phyloP scores from a whole-genome alignment of 2,329 filamentous ascomycete genomes.

The Plenodomus biglobosus region DNA sequence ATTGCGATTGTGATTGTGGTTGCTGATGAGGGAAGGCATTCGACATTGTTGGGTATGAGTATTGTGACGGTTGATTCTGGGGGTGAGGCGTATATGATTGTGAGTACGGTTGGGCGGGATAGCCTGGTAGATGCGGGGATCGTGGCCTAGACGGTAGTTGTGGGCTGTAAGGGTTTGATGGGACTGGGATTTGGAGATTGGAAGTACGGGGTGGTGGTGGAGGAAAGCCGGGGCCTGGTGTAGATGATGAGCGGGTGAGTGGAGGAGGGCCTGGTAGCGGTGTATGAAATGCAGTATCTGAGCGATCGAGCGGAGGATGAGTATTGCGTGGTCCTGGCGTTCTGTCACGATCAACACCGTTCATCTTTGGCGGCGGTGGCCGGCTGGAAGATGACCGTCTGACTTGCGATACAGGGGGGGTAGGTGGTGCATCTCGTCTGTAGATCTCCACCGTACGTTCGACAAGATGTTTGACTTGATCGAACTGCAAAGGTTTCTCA shows the following conservation, averaged over 20 bases:
- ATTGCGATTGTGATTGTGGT: not conserved
- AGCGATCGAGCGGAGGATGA: constrained; percentile 24
- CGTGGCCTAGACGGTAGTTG: constrained; percentile 7
- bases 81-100: not conserved
- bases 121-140: constrained; percentile 6
- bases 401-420: constrained; percentile 11
- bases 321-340: constrained; percentile 23
- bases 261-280: constrained; percentile 22
- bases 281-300: constrained; percentile 18
- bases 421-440: constrained; percentile 26
- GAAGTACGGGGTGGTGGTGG: constrained; percentile 17
- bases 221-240: constrained; percentile 19
- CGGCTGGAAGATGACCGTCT: constrained; percentile 28
- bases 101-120: not conserved
- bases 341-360: constrained; percentile 24
- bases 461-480: constrained; percentile 40
- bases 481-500: constrained; percentile 37
- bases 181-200: constrained; percentile 18
- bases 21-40: constrained; percentile 2
- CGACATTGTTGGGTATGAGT: constrained; percentile 8
- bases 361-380: constrained; percentile 11
- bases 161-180: constrained; percentile 1
- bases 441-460: constrained; percentile 45
- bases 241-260: constrained; percentile 31
- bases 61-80: constrained; percentile 1